These are phyloP conservation scores for Penicilliopsis zonata DNA, from an alignment of 495 filamentous ascomycete genomes.

Conservation along the genomic window DNA sequence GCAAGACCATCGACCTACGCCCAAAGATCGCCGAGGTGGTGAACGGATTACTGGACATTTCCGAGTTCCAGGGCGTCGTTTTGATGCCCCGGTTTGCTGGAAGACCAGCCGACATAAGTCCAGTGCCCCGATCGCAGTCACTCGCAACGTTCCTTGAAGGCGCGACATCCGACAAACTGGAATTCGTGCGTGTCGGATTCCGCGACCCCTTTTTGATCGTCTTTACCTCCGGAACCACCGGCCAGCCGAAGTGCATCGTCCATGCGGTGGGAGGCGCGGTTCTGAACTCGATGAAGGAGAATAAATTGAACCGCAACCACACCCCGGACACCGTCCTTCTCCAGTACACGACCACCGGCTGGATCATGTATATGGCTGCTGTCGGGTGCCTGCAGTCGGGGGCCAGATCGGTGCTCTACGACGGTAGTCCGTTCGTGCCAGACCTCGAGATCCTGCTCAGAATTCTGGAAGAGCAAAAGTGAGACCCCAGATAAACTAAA, in stretches of 20 bases:
- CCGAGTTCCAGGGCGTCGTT: slow-evolving; percentile 51
- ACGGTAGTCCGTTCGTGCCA: slow-evolving; percentile 66
- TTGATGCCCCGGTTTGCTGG: slow-evolving; percentile 50
- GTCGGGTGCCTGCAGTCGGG: slow-evolving; percentile 43
- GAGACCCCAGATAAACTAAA: too few relatives aligned
- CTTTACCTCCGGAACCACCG: slow-evolving; percentile 62
- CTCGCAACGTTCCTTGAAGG: slow-evolving; percentile 39
- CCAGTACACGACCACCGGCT: slow-evolving; percentile 59
- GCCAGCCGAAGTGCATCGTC: slow-evolving; percentile 64
- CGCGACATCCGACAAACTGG: slow-evolving; percentile 25
- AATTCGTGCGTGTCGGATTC: slow-evolving; percentile 51
- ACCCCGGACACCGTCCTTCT: slow-evolving; percentile 32
- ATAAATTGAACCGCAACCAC: slow-evolving; percentile 43
- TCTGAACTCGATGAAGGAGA: slow-evolving; percentile 49
- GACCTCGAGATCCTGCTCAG: slow-evolving; percentile 45
- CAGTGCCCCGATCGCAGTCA: slow-evolving; percentile 40
- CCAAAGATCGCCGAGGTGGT: slow-evolving; percentile 58
- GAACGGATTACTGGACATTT: slow-evolving; percentile 41
- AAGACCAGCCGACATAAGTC: slow-evolving; percentile 43
- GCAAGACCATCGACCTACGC: slow-evolving; percentile 57
- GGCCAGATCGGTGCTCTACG: slow-evolving; percentile 51
- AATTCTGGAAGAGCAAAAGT: slow-evolving; percentile 47
- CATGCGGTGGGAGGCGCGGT: slow-evolving; percentile 54
- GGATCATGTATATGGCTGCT: slow-evolving; percentile 71
- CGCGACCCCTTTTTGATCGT: slow-evolving; percentile 60